Percentiles rank a stretch among this genome's conserved stretches.
Conservation (phyloP, 164 flowering plant species). For the Echeveria elegans region DNA sequence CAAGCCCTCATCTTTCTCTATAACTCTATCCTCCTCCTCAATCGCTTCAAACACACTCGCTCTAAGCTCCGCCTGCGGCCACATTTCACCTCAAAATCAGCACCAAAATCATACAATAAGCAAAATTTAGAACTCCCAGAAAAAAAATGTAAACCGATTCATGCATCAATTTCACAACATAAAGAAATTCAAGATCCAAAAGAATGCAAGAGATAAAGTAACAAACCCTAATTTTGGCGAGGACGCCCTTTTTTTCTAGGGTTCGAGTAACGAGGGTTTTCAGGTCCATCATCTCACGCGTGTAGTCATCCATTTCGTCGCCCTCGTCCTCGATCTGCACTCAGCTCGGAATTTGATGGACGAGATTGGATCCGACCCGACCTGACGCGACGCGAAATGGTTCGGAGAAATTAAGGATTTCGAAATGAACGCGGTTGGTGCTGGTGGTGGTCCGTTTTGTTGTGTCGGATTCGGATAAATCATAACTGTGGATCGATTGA, state of each 20-base stretch:
- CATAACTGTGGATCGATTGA: too few relatives aligned
- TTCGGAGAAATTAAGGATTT: neutral
- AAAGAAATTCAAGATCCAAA: neutral
- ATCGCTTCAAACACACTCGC: constrained; percentile 2
- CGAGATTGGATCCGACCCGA: neutral
- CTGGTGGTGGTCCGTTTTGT: too few relatives aligned
- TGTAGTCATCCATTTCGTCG: constrained; percentile 1
- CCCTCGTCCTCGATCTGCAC: neutral
- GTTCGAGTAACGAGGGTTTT: constrained; percentile 6
- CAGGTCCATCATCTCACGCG: constrained; percentile 9
- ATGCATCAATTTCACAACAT: neutral
- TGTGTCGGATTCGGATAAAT: constrained; percentile 2
- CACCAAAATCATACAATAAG: neutral
- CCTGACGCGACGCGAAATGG: neutral
- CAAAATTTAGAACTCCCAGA: neutral
- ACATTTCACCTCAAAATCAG: neutral
- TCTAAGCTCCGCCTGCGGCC: neutral
- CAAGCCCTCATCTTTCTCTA: neutral
- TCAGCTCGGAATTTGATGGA: neutral
- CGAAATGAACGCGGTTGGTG: neutral
- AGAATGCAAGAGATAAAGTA: neutral
- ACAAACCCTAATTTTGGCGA: constrained; percentile 3
- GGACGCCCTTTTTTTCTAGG: constrained; percentile 1
- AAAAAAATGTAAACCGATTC: neutral
- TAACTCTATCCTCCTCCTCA: neutral